Evolutionary conservation across 768 basidiomycete species (phyloP).

Genomic region (Lepiota brunneoincarnata): DNA sequence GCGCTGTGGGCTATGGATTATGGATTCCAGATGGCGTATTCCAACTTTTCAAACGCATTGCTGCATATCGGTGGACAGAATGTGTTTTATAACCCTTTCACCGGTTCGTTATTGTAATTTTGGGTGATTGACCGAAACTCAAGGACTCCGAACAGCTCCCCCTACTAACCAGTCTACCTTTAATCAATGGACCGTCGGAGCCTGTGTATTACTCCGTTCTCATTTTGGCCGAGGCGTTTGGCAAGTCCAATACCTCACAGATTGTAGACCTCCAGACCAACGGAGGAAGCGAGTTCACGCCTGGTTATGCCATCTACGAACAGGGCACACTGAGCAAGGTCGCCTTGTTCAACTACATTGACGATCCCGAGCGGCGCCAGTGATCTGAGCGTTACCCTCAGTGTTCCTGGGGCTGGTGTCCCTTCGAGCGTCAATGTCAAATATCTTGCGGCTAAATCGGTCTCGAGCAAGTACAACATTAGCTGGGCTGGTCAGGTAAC

Average conservation of each 20-base stretch:
- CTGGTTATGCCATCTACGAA: slow-evolving; percentile 76
- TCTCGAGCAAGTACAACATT: slow-evolving; percentile 61
- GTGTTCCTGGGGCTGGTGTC: slow-evolving; percentile 42
- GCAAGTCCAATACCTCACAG: slow-evolving; percentile 59
- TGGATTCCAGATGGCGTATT: slow-evolving; percentile 57
- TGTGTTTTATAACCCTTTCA: slow-evolving; percentile 69
- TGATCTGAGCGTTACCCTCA: slow-evolving; percentile 42
- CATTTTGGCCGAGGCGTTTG: slow-evolving; percentile 67
- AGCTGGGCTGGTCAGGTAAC: slow-evolving; percentile 78
- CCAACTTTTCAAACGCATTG: slow-evolving; percentile 53
- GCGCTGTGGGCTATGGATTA: slow-evolving; percentile 68
- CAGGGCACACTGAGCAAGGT: slow-evolving; percentile 58
- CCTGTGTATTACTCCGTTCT: slow-evolving; percentile 74
- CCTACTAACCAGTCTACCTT: slow-evolving; percentile 53
- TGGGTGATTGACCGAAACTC: not conserved
- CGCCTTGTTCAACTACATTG: slow-evolving; percentile 72
- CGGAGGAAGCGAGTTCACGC: slow-evolving; percentile 50
- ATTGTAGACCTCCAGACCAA: slow-evolving; percentile 65
- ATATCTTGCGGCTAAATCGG: slow-evolving; percentile 54
- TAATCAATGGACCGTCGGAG: slow-evolving; percentile 72
- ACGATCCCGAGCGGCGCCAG: slow-evolving; percentile 47
- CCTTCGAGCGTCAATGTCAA: slow-evolving; percentile 50
- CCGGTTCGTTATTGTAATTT: slow-evolving; percentile 35
- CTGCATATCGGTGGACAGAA: slow-evolving; percentile 67
- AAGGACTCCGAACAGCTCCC: slow-evolving; percentile 28